These are phyloP conservation scores for Backusella westeae DNA, from an alignment of 192 early-diverging fungal genomes.

Conservation along the genomic window DNA sequence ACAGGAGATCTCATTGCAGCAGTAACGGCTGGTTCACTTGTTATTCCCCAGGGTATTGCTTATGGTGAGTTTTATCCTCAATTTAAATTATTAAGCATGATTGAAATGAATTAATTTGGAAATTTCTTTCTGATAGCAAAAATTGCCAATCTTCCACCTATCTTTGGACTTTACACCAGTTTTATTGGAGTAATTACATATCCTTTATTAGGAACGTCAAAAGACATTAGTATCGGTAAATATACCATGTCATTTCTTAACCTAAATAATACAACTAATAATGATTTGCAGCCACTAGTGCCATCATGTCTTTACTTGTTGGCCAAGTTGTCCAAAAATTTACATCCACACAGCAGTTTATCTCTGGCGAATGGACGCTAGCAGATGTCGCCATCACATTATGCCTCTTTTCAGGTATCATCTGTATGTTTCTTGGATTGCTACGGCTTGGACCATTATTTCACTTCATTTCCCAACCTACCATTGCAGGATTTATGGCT, in stretches of 20 bases:
- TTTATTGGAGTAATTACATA: slow-evolving; percentile 72
- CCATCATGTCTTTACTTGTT: slow-evolving; percentile 76
- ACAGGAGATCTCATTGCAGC: slow-evolving; percentile 68
- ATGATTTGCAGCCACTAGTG: slow-evolving; percentile 19
- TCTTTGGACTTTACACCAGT: slow-evolving; percentile 76
- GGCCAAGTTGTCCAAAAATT: slow-evolving; percentile 58
- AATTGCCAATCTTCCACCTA: slow-evolving; percentile 66
- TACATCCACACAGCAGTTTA: slow-evolving; percentile 10
- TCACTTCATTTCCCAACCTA: slow-evolving; percentile 82
- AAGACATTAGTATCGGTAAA: slow-evolving; percentile 70
- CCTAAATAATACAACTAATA: not conserved
- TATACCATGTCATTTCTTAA: not conserved
- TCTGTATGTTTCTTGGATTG: slow-evolving; percentile 70
- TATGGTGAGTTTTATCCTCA: slow-evolving; percentile 39
- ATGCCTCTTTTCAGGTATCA: slow-evolving; percentile 71
- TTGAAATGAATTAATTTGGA: not conserved
- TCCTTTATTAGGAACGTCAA: slow-evolving; percentile 69
- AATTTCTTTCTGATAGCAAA: slow-evolving; percentile 41
- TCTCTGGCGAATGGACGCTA: slow-evolving; percentile 18
- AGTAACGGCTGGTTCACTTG: slow-evolving; percentile 69
- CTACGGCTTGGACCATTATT: slow-evolving; percentile 83
- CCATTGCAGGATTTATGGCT: slow-evolving; percentile 86
- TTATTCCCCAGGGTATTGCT: slow-evolving; percentile 74
- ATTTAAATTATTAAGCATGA: not conserved
- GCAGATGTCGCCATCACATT: slow-evolving; percentile 55